phyloP scores from a whole-genome alignment of 2,329 filamentous ascomycete genomes.

The Fusarium duplospermum region DNA sequence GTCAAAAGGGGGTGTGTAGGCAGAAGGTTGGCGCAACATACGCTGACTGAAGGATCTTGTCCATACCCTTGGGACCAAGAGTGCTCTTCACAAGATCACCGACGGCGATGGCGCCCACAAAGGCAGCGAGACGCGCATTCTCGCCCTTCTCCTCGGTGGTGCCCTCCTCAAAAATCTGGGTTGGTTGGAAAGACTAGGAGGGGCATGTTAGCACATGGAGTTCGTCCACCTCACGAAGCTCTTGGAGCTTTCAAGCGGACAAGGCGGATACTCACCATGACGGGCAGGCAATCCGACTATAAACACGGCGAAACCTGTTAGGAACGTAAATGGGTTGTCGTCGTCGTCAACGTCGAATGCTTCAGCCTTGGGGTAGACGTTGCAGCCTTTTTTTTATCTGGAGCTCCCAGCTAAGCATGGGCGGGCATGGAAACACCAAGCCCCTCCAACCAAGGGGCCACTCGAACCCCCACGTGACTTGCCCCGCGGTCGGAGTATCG shows the following conservation, averaged over 20 bases:
- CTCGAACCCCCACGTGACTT: constrained; percentile 52
- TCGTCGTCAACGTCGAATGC: constrained; percentile 43
- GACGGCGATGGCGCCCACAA: constrained; percentile 97
- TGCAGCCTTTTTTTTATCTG: constrained; percentile 45
- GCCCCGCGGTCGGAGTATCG: constrained; percentile 49
- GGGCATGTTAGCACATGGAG: constrained; percentile 38
- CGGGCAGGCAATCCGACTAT: constrained; percentile 34
- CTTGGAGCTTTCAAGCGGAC: not conserved
- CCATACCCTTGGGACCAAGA: constrained; percentile 97
- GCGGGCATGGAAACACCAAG: constrained; percentile 34
- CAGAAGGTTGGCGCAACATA: constrained; percentile 60
- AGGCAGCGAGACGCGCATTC: constrained; percentile 98
- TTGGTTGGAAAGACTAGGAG: constrained; percentile 79
- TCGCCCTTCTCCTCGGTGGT: constrained; percentile 98
- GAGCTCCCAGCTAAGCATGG: constrained; percentile 42
- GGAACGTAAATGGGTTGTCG: constrained; percentile 35
- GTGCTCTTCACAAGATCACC: constrained; percentile 98
- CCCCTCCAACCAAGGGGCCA: constrained; percentile 42
- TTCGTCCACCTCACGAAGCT: not conserved
- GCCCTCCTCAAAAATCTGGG: constrained; percentile 97
- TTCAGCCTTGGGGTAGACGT: constrained; percentile 46
- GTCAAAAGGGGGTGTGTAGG: constrained; percentile 35
- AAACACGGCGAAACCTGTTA: constrained; percentile 39
- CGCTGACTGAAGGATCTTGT: constrained; percentile 97
- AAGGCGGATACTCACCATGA: constrained; percentile 41